Base-by-base conservation (phyloP, 1,139 yeast genomes). In the Pichia sp. region DNA sequence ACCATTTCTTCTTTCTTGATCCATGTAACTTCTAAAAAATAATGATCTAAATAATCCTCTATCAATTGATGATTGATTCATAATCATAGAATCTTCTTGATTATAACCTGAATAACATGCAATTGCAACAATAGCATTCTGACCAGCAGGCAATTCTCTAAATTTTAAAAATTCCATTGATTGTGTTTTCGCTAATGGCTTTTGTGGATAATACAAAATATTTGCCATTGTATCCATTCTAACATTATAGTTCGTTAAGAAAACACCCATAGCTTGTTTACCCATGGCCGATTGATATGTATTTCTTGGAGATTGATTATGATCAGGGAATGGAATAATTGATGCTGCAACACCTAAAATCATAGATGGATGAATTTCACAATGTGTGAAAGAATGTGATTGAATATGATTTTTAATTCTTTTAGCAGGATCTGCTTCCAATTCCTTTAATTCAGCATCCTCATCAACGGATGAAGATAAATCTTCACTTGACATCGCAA, bases 201-300 rank as follows among this genome's bases (percentile, higher is more conserved):
- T 94, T 66, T 92, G 99, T 39, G 99, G 99, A 61, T 92, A 92
- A 63, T 94, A 94, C 55, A 92, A 74, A 59, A 92, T 90, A 60
- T 92, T 92, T 16, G 98, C 97, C 98, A 94, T 92, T 4, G 98
- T 92, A 68, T 92, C 99, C 98, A 92, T 92, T 71, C 99, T 87
- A 42, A 90, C 96, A 46, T 85, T 78, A 64, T 92, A 94, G 62
- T 92, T 92, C 5, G 98, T 92, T 61, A 92, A 75, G 67, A 87
- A 90, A n/a, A 94, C 98, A 63, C 99, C 99, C 98, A 92, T 92
- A 49, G 99, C 99, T 71, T 92, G 99, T 68, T 92, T 92, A 80
- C 98, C 98, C 98, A 92, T 92, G 53, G 98, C 98, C 63, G 96
- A 89, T 71, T 92, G 98, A 69, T 92, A 92, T 6, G 98, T 92